Percentiles rank a stretch among this genome's conserved stretches.
Conservation (phyloP, 306 rosid species). For the Dryas drummondii region DNA sequence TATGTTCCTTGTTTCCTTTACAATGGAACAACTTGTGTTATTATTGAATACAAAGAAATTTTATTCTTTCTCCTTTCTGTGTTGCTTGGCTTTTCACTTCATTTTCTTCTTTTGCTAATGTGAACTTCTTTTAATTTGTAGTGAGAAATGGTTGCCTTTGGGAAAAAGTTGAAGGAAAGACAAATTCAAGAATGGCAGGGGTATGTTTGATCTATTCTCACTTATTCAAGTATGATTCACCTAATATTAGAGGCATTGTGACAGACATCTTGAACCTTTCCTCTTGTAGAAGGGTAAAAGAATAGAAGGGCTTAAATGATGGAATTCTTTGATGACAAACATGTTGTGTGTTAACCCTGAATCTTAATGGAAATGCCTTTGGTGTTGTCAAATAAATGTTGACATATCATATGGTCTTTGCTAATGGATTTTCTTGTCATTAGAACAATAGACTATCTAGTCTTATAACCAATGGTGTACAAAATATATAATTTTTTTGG, state of each 20-base stretch:
- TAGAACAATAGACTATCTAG: not conserved
- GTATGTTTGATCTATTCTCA: slow-evolving; percentile 40
- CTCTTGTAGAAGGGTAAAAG: not conserved
- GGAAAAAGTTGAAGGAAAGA: slow-evolving; percentile 94
- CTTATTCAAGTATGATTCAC: not conserved
- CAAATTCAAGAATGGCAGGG: slow-evolving; percentile 90
- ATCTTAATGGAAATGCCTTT: not conserved
- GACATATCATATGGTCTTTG: slow-evolving; percentile 4
- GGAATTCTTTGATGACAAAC: slow-evolving; percentile 4
- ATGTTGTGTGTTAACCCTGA: not conserved
- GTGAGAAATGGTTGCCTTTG: slow-evolving; percentile 91
- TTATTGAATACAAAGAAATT: not conserved
- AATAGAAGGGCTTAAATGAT: not conserved
- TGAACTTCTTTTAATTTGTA: slow-evolving; percentile 28
- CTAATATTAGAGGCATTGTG: not conserved
- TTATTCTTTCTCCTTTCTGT: slow-evolving; percentile 3
- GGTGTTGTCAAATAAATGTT: not conserved
- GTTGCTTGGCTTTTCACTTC: slow-evolving; percentile 6
- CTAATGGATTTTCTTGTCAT: not conserved
- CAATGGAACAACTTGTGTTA: not conserved
- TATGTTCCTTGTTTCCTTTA: not conserved
- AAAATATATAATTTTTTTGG: not conserved
- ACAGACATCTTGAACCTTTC: slow-evolving; percentile 3
- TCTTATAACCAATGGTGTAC: not conserved
- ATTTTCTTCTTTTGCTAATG: slow-evolving; percentile 15